Conservation (phyloP, 2,329 filamentous ascomycete species). For the Colletotrichum lupini region DNA sequence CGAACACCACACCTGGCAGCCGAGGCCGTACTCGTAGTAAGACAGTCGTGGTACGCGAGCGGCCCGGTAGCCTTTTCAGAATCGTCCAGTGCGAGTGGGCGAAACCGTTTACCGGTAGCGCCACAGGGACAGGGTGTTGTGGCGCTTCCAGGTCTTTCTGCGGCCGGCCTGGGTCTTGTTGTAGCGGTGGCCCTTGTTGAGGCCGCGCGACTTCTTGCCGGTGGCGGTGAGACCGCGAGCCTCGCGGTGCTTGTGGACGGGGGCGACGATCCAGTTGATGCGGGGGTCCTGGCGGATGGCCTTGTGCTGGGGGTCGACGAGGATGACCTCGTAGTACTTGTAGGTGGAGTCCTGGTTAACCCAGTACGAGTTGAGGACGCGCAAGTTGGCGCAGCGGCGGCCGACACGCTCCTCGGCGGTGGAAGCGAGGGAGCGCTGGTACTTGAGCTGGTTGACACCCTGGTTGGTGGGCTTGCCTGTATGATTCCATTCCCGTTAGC, state of each 20-base stretch:
- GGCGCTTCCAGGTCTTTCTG: constrained; percentile 99
- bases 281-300: constrained; percentile 98
- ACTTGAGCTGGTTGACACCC: constrained; percentile 99
- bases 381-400: constrained; percentile 97
- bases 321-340: constrained; percentile 99
- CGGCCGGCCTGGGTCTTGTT: constrained; percentile 97
- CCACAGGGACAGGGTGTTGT: constrained; percentile 99
- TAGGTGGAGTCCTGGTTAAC: constrained; percentile 99
- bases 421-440: constrained; percentile 97
- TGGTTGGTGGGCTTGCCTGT: constrained; percentile 99
- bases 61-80: background rate
- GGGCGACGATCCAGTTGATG: constrained; percentile 99
- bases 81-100: constrained; percentile 10
- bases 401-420: constrained; percentile 99
- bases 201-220: constrained; percentile 99
- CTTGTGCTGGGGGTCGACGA: constrained; percentile 99
- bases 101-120: constrained; percentile 82
- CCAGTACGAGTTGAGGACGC: constrained; percentile 99
- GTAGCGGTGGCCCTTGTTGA: constrained; percentile 99
- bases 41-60: background rate
- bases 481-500: constrained; percentile 38
- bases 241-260: constrained; percentile 99
- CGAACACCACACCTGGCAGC: constrained; percentile 20
- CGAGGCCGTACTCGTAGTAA: background rate
- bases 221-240: constrained; percentile 95